Conservation (phyloP, 805 yeast genomes). For the Monosporozyma aquatica region DNA sequence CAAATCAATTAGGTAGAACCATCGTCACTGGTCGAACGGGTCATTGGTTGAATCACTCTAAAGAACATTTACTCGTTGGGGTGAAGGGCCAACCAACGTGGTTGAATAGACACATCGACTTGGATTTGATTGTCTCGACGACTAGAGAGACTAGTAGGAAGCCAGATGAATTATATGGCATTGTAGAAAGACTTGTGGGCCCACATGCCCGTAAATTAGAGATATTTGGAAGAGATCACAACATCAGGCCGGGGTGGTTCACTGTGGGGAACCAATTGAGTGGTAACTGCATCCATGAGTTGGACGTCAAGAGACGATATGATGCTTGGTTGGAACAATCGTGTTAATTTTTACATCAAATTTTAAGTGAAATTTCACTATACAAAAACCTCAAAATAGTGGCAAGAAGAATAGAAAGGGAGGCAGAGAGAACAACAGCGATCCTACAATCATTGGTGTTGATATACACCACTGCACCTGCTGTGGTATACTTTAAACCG, state of each 20-base stretch:
- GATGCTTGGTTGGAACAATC: constrained; percentile 12
- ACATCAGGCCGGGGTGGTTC: constrained; percentile 84
- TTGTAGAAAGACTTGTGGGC: constrained; percentile 80
- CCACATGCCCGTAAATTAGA: constrained; percentile 69
- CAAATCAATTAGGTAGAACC: constrained; percentile 79
- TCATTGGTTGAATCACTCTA: constrained; percentile 93
- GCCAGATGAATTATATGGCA: constrained; percentile 84
- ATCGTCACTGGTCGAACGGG: constrained; percentile 95
- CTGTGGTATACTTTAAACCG: too few species aligned
- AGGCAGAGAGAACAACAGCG: too few species aligned
- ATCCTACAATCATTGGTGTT: too few species aligned
- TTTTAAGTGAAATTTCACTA: too few species aligned
- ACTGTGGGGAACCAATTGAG: constrained; percentile 74
- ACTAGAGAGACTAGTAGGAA: constrained; percentile 85
- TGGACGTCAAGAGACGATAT: constrained; percentile 42
- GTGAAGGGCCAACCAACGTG: constrained; percentile 71
- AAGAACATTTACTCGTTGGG: constrained; percentile 83
- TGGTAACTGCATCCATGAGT: constrained; percentile 50
- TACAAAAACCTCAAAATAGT: too few species aligned
- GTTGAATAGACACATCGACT: constrained; percentile 57
- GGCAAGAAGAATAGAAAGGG: too few species aligned
- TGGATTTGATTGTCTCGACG: constrained; percentile 69
- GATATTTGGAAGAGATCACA: constrained; percentile 81
- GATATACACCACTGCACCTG: too few species aligned
- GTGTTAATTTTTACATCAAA: constrained; percentile 11